These are phyloP conservation scores for Asterella californica DNA, from an alignment of 225 moss, liverwort and hornwort species.

Conservation along the genomic window DNA sequence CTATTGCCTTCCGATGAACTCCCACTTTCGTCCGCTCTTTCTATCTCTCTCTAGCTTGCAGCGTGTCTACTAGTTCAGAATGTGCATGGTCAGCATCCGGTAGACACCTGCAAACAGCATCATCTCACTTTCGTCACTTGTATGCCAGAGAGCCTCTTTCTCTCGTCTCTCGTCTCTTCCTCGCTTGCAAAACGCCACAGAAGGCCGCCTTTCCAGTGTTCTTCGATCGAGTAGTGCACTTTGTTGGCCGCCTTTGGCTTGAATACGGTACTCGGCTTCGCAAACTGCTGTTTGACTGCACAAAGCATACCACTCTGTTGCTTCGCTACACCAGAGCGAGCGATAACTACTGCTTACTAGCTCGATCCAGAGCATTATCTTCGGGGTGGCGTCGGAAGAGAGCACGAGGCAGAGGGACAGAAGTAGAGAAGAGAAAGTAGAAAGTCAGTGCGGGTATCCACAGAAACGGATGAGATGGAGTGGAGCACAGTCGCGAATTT, in stretches of 20 bases:
- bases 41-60: too few species aligned
- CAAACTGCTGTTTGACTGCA: background rate
- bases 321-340: background rate
- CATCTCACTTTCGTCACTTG: background rate
- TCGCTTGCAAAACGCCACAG: background rate
- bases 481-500: background rate
- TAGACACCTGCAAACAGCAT: background rate
- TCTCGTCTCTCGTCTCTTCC: background rate
- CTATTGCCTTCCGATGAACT: too few species aligned
- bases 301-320: too few species aligned
- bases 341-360: background rate
- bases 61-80: too few species aligned
- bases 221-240: background rate
- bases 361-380: background rate
- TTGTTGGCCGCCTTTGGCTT: background rate
- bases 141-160: background rate
- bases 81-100: background rate
- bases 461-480: conserved; percentile 18
- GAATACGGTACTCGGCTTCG: background rate
- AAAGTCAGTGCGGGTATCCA: too few species aligned
- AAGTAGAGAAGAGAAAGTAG: background rate
- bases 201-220: background rate
- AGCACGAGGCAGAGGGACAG: background rate
- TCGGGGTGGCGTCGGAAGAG: background rate
- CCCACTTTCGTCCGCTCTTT: too few species aligned